These are phyloP conservation scores for Strobilomyces confusus DNA, from an alignment of 768 basidiomycete genomes.

Conservation along the genomic window DNA sequence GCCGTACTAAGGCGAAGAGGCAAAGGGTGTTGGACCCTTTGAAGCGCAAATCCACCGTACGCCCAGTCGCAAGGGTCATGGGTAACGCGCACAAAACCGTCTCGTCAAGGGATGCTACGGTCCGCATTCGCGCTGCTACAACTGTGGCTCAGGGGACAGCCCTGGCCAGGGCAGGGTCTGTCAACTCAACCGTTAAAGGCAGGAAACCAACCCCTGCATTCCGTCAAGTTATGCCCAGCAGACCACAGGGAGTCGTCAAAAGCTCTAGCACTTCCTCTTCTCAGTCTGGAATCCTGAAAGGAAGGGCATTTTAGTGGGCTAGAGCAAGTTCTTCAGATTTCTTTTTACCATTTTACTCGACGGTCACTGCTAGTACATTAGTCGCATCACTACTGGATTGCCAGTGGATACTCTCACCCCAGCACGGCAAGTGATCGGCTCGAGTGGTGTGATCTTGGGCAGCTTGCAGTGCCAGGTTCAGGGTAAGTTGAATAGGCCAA, in stretches of 20 bases:
- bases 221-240: conserved; percentile 11
- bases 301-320: conserved; percentile 13
- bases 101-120: conserved; percentile 6
- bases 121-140: conserved; percentile 9
- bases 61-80: conserved; percentile 17
- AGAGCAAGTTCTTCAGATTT: not conserved
- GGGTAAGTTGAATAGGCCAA: not conserved
- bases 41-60: conserved; percentile 25
- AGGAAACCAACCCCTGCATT: conserved; percentile 8
- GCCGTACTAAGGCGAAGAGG: conserved; percentile 17
- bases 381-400: conserved; percentile 7
- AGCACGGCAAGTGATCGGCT: not conserved
- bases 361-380: conserved; percentile 28
- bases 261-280: conserved; percentile 26
- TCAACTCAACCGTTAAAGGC: conserved; percentile 9
- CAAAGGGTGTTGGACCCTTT: conserved; percentile 26
- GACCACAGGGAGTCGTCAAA: conserved; percentile 13
- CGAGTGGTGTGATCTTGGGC: not conserved
- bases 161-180: conserved; percentile 12
- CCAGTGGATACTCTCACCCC: conserved; percentile 1
- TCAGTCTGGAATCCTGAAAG: conserved; percentile 23
- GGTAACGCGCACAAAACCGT: conserved; percentile 13
- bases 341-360: not conserved
- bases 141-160: conserved; percentile 8
- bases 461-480: not conserved